phyloP scores from a whole-genome alignment of 768 basidiomycete species.

The Panellus pusillus region DNA sequence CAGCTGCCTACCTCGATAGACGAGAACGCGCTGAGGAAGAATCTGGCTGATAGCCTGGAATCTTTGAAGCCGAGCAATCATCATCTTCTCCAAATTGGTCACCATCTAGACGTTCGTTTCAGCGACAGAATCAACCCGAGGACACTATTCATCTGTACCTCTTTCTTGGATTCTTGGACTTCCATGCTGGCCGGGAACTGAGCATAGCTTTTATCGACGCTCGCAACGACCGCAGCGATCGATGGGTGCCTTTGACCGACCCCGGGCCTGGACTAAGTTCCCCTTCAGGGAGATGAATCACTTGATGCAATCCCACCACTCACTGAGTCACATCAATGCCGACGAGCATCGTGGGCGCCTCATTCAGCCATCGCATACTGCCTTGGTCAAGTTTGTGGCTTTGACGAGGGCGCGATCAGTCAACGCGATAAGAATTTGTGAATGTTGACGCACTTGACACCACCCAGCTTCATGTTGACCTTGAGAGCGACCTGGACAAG shows the following conservation, averaged over 20 bases:
- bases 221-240: slow-evolving; percentile 85
- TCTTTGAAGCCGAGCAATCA: slow-evolving; percentile 58
- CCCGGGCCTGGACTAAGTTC: slow-evolving; percentile 61
- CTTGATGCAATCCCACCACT: too few species aligned
- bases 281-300: too few species aligned
- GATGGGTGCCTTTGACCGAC: slow-evolving; percentile 68
- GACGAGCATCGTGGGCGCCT: slow-evolving; percentile 72
- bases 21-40: slow-evolving; percentile 66
- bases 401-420: background rate
- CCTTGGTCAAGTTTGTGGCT: slow-evolving; percentile 49
- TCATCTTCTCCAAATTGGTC: slow-evolving; percentile 62
- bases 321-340: slow-evolving; percentile 79
- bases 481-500: slow-evolving; percentile 25
- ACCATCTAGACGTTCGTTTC: slow-evolving; percentile 61
- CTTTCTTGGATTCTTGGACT: slow-evolving; percentile 73
- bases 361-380: slow-evolving; percentile 60
- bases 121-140: background rate
- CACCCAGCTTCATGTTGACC: slow-evolving; percentile 82
- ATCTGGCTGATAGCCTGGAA: slow-evolving; percentile 49
- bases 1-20: slow-evolving; percentile 50
- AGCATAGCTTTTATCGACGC: slow-evolving; percentile 57
- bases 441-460: slow-evolving; percentile 56
- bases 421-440: background rate
- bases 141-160: slow-evolving; percentile 42
- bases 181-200: slow-evolving; percentile 77